Conservation (phyloP, 768 basidiomycete species). For the Galerina sulciceps region DNA sequence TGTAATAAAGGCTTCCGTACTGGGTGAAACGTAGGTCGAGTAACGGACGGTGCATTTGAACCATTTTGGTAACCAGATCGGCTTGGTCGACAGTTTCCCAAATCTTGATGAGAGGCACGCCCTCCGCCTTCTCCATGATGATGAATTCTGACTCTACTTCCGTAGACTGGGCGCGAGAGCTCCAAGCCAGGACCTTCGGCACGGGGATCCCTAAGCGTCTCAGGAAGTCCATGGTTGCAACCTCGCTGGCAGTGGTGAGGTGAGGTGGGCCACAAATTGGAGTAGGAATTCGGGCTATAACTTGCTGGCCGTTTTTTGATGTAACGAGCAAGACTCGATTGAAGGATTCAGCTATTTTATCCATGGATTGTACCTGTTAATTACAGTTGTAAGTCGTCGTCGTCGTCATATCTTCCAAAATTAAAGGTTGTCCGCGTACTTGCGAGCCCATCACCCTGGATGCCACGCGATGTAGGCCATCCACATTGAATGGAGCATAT, state of each 20-base stretch:
- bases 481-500: too few relatives aligned
- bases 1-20: too few relatives aligned
- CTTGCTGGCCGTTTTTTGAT: slow-evolving; percentile 12
- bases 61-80: too few relatives aligned
- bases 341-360: slow-evolving; percentile 2
- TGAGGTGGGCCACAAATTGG: slow-evolving; percentile 14
- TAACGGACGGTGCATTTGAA: too few relatives aligned
- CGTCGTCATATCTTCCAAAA: too few relatives aligned
- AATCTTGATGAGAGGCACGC: slow-evolving; percentile 2
- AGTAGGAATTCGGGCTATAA: slow-evolving; percentile 19
- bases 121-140: slow-evolving; percentile 15
- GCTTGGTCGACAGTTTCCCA: not conserved
- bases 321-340: slow-evolving; percentile 13
- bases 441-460: too few relatives aligned
- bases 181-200: slow-evolving; percentile 12
- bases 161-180: slow-evolving; percentile 6
- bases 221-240: slow-evolving; percentile 17
- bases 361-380: too few relatives aligned
- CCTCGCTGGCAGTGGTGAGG: slow-evolving; percentile 20
- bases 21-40: too few relatives aligned
- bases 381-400: too few relatives aligned
- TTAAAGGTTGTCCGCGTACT: too few relatives aligned
- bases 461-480: too few relatives aligned
- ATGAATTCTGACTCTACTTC: slow-evolving; percentile 13
- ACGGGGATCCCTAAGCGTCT: slow-evolving; percentile 13